Conservation (phyloP, 208 protist species). For the Crithidia expoeki region DNA sequence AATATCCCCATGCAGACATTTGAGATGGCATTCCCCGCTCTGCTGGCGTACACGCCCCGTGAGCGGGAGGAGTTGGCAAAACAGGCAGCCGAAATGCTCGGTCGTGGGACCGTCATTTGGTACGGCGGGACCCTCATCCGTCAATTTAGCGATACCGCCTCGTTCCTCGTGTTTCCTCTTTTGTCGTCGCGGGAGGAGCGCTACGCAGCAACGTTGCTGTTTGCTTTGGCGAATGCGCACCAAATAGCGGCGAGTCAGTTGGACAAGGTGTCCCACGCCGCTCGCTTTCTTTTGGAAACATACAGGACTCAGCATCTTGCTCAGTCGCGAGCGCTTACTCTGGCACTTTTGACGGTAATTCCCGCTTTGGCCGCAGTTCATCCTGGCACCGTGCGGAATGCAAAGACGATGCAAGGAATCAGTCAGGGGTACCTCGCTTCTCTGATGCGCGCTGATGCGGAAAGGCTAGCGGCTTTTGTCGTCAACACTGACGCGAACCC, state of each 20-base stretch:
- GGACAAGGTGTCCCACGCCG: not conserved
- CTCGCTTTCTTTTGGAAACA: slow-evolving; percentile 12
- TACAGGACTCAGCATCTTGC: slow-evolving; percentile 1
- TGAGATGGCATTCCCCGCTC: slow-evolving; percentile 21
- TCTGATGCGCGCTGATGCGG: not conserved
- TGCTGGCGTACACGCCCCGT: slow-evolving; percentile 13
- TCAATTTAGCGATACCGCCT: slow-evolving; percentile 8
- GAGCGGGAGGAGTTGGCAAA: slow-evolving; percentile 28
- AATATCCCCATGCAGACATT: slow-evolving; percentile 24
- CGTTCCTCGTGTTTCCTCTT: not conserved
- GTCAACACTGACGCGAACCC: not conserved
- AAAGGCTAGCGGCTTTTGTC: not conserved
- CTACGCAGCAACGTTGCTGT: slow-evolving; percentile 9
- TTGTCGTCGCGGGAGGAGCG: slow-evolving; percentile 21
- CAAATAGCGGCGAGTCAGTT: not conserved
- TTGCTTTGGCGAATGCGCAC: slow-evolving; percentile 19
- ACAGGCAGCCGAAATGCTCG: slow-evolving; percentile 21
- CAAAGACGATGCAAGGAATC: not conserved
- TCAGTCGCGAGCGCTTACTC: slow-evolving; percentile 15
- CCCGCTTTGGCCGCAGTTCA: not conserved
- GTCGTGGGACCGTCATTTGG: slow-evolving; percentile 22
- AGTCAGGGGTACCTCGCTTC: not conserved
- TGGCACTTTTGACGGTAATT: not conserved
- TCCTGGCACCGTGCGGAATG: not conserved
- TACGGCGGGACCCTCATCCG: slow-evolving; percentile 23